A percentile compares a stretch with the other conserved stretches of the same genome.
phyloP scores from a whole-genome alignment of 148 eudicot species.

The Spergularia marina region DNA sequence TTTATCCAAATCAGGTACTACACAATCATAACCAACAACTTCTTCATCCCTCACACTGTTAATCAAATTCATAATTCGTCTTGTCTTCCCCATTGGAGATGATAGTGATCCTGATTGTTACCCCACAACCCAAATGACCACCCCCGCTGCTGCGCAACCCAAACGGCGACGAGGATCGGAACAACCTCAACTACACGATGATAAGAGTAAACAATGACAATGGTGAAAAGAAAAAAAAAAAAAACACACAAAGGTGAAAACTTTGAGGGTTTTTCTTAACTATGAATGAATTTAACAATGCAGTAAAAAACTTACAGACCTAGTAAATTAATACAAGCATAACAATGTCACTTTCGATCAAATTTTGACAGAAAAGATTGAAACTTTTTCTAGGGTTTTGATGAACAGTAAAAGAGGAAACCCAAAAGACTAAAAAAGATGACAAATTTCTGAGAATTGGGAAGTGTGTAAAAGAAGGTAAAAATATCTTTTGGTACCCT shows the following conservation, averaged over 20 bases:
- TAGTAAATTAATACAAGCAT: constrained; percentile 22
- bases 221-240: too few relatives aligned
- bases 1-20: too few relatives aligned
- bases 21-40: too few relatives aligned
- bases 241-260: not conserved
- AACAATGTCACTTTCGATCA: not conserved
- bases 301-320: not conserved
- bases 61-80: too few relatives aligned
- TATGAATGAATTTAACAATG: not conserved
- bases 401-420: constrained; percentile 4
- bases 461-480: not conserved
- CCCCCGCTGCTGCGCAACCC: too few relatives aligned
- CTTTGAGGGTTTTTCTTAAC: constrained; percentile 15
- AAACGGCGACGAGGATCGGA: too few relatives aligned
- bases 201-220: too few relatives aligned
- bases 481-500: not conserved
- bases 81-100: too few relatives aligned
- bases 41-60: too few relatives aligned
- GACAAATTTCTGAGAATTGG: not conserved
- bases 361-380: not conserved
- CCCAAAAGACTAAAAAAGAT: constrained; percentile 21
- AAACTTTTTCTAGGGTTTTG: not conserved
- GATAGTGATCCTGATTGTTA: too few relatives aligned
- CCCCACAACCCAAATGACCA: too few relatives aligned
- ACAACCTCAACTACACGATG: too few relatives aligned